Evolutionary conservation across 495 filamentous ascomycete species (phyloP), one percentile per base, ranked within the genome.

Genomic region (Parathielavia appendiculata): DNA sequence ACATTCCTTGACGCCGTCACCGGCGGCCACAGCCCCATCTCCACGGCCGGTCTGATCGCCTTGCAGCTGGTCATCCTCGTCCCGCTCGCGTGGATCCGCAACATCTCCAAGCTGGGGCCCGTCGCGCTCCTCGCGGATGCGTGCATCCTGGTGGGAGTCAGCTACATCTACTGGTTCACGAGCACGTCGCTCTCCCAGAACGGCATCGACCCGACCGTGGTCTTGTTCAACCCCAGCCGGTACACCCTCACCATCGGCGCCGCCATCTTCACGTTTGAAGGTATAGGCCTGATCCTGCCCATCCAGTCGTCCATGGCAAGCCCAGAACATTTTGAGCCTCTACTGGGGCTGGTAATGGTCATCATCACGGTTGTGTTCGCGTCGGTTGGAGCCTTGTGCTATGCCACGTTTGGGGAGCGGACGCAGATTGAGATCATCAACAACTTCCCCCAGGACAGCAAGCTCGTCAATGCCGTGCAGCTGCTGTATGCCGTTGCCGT

Each of bases 221-320:
- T 75, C 19, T 67, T 83, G 6, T 87, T 87, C 73, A 87, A 86
- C 70, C 81, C 83, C 0, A 66, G 69, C 13, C 71, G 74, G 32
- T 87, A 82, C 65, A 86, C 84, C 0, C 72, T 87, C 16, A 86
- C 81, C 43, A 74, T 87, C 51, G 84, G 84, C 52, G 75, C 81
- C 4, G 77, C 82, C 3, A 86, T 87, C 68, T 87, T 86, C 67
- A 85, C 83, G 1, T 87, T 85, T 54, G 84, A 87, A 67, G 84
- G 84, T 20, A 86, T 87, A 30, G 84, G 84, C 5, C 75, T 87
- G 17, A 81, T 87, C 54, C 71, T 87, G 1, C 84, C 84, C 0
- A 86, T 87, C 51, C 82, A 85, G 62, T 80, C 78, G 11, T 81
- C 78, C 32, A 87, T 87, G 84, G 74, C 75, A 20, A 62, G 82